phyloP scores from a whole-genome alignment of 371 early-diverging fungal species.

The Mortierella sp. region DNA sequence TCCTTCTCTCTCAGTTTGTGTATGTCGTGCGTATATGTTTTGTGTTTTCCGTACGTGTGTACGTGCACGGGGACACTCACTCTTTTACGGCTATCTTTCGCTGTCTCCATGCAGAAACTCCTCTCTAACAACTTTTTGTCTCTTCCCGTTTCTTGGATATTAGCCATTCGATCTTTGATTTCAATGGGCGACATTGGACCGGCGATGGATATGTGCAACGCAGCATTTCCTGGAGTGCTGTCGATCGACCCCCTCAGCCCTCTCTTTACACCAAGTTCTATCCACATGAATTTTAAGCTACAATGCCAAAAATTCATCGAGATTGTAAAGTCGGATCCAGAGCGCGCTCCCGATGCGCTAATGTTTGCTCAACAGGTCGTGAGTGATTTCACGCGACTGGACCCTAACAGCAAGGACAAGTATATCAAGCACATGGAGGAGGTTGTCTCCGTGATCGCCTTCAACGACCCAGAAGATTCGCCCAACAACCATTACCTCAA shows the following conservation, averaged over 20 bases:
- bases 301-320: constrained; percentile 62
- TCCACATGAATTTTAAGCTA: constrained; percentile 59
- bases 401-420: constrained; percentile 34
- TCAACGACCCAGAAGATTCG: constrained; percentile 55
- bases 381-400: constrained; percentile 30
- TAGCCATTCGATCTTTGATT: constrained; percentile 60
- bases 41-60: background rate
- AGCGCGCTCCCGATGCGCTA: constrained; percentile 45
- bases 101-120: background rate
- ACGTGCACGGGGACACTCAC: constrained; percentile 6
- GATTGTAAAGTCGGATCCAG: constrained; percentile 54
- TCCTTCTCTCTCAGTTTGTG: background rate
- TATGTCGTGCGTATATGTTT: constrained; percentile 10
- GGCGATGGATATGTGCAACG: constrained; percentile 57
- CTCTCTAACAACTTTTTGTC: background rate
- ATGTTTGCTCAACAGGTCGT: constrained; percentile 59
- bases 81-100: background rate
- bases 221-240: constrained; percentile 58
- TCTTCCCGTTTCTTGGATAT: background rate
- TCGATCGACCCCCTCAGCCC: constrained; percentile 46
- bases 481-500: constrained; percentile 48
- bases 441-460: constrained; percentile 54
- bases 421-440: constrained; percentile 43
- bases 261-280: constrained; percentile 48
- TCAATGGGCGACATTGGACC: constrained; percentile 57